Base-by-base conservation (phyloP, 73 alveolate genomes). In the Stentor coeruleus region DNA sequence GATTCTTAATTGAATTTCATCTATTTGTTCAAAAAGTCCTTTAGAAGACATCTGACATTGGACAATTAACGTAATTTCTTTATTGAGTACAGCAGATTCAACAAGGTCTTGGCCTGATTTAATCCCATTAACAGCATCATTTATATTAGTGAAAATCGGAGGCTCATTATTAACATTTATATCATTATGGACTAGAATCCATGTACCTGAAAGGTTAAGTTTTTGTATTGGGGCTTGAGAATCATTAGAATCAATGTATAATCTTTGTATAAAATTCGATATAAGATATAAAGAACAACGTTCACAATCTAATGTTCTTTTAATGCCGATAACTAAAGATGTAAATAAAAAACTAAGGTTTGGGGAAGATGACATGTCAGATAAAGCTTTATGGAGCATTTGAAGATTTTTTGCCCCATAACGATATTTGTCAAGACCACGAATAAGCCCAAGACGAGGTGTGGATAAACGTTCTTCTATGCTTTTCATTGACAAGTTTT, bases 11-110 rank as follows among this genome's bases (percentile, higher is more conserved):
- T 14, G 39, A 1, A 66, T 2, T 31, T 31, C 37, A 40, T 20
- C n/a, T 28, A 11, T 31, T 66, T 66, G 79, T 40, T 20, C n/a
- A 33, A 20, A 20, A 1, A 66, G 14, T 20, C 79, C 79, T 66
- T 66, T 66, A 26, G 79, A 66, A 66, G 79, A 66, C 26, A 14
- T 66, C 33, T 66, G 79, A 40, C 79, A 66, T 66, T 66, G 79
- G 41, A 66, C 79, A 0, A 31, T 31, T 33, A 66, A 20, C 1
- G 15, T 33, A 33, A 31, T 20, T 20, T 66, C 40, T 2, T 66
- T 66, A 33, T 66, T 20, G n/a, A 66, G n/a, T 40, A 66, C 14
- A 26, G 37, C 37, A 66, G 79, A 40, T 2, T 66, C 79, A 1
- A 66, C 79, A 26, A 66, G n/a, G n/a, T 66, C 79, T 66, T 66